A percentile compares a stretch with the other conserved stretches of the same genome.
These are phyloP conservation scores for Suhomyces coccinellae DNA, from an alignment of 1,139 yeast species.

Conservation along the genomic window DNA sequence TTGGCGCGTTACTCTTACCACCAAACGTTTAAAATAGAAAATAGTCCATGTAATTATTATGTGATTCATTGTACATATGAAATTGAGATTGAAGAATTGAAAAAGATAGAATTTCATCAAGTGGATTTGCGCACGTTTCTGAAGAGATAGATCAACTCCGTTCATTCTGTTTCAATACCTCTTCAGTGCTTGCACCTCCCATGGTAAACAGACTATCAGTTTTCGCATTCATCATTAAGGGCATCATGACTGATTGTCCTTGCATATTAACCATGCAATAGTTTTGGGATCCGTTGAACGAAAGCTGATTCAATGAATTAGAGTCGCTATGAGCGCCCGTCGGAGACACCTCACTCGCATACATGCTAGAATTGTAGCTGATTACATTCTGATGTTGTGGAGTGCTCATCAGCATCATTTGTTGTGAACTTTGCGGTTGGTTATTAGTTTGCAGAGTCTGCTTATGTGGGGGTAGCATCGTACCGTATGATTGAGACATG, in stretches of 20 bases:
- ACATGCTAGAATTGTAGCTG: constrained; percentile 16
- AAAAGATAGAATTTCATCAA: constrained; percentile 1
- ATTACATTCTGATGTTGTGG: constrained; percentile 36
- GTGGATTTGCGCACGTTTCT: neutral
- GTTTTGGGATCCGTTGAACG: constrained; percentile 11
- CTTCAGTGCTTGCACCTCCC: constrained; percentile 6
- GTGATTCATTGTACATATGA: constrained; percentile 5
- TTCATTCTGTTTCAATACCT: constrained; percentile 9
- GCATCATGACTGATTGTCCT: constrained; percentile 18
- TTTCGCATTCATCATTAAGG: constrained; percentile 12
- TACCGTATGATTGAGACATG: constrained; percentile 21
- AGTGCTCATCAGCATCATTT: constrained; percentile 45
- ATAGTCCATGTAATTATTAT: constrained; percentile 3
- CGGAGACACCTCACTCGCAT: constrained; percentile 12
- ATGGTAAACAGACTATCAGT: constrained; percentile 4
- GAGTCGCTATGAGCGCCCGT: constrained; percentile 8
- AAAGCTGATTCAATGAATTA: constrained; percentile 4
- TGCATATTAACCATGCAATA: constrained; percentile 15
- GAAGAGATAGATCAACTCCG: constrained; percentile 1
- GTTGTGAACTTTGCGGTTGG: constrained; percentile 14
- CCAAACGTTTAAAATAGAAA: constrained; percentile 50
- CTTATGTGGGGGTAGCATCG: constrained; percentile 32
- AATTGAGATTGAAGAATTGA: constrained; percentile 6
- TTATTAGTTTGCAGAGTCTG: constrained; percentile 18
- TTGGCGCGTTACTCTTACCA: constrained; percentile 71